Base-by-base conservation (phyloP, 352 stramenopile genomes). In the Globisporangium camurandrum region DNA sequence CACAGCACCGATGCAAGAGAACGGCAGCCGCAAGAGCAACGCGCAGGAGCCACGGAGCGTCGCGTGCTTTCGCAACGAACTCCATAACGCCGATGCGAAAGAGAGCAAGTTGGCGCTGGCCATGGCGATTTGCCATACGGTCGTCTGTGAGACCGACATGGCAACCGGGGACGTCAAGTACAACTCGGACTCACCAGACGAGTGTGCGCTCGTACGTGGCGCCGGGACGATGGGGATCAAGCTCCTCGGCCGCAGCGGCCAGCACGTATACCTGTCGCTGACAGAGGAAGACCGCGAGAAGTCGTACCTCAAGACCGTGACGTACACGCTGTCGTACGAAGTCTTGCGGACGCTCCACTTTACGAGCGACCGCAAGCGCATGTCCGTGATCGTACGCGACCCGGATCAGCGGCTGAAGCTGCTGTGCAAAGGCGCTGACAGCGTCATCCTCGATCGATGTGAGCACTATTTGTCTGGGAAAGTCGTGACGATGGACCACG, bases 141-240 rank as follows among this genome's bases (percentile, higher is more conserved):
- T 95, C 0, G 89, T 99, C 5, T 86, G 75, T 17, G 73, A 88
- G 54, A 54, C 67, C 17, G 67, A 81, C 30, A 38, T 61, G 33
- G 58, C 37, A 5, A 67, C 54, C 10, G 65, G 63, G 31, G 65
- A 67, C 8, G 56, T 93, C 14, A 57, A 58, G 14, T 96, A 97
- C 61, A 94, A 95, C 51, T 92, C 92, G 3, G 86, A 95, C 49
- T 97, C 86, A 7, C 93, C 93, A 0, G 93, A 98, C 54, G 93
- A 98, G 56, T 85, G 85, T 31, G 93, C 93, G 7, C 68, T 98
- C 0, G 92, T 98, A 0, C 61, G 80, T 17, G 88, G 82, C 2
- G 88, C 84, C 0, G 66, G 72, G 26, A 43, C 57, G 2, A 86
- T 96, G 61, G 92, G 92, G 0, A 62, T 96, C 2, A 74, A 81